Conservation (phyloP, 2,329 filamentous ascomycete genomes). For the Fusarium marasasianum region DNA sequence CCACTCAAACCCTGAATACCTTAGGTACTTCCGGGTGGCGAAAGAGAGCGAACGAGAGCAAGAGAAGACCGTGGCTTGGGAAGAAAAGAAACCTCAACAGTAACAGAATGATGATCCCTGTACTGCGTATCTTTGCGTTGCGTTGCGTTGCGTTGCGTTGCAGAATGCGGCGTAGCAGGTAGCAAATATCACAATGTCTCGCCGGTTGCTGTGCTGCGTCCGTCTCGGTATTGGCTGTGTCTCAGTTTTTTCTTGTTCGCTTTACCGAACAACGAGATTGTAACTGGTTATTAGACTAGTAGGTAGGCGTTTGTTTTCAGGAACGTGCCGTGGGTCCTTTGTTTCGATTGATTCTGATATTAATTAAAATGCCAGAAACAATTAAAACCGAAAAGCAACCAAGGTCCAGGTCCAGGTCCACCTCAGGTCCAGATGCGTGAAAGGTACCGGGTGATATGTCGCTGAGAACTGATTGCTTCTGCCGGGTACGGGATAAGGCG, state of each 20-base stretch:
- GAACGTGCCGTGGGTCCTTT: constrained; percentile 4
- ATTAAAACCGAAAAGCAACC: neutral
- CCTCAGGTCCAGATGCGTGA: neutral
- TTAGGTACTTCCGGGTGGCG: constrained; percentile 13
- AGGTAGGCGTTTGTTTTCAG: constrained; percentile 21
- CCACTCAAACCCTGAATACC: constrained; percentile 7
- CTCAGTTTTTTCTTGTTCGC: constrained; percentile 23
- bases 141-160: constrained; percentile 36
- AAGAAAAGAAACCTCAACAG: constrained; percentile 4
- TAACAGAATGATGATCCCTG: neutral
- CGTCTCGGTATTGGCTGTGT: constrained; percentile 26
- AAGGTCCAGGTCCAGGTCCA: neutral
- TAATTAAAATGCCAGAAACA: constrained; percentile 23
- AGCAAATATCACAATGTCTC: constrained; percentile 20
- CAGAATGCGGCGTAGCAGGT: constrained; percentile 34
- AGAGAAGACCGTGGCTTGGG: constrained; percentile 14
- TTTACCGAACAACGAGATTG: constrained; percentile 20
- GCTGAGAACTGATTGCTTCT: neutral
- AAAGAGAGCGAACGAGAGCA: constrained; percentile 12
- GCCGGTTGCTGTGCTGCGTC: constrained; percentile 18
- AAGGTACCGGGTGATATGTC: neutral
- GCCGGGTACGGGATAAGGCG: constrained; percentile 19
- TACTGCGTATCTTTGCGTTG: constrained; percentile 6
- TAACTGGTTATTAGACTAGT: neutral
- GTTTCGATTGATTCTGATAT: constrained; percentile 14